phyloP scores from a whole-genome alignment of 495 filamentous ascomycete genomes.

The Astrothelium macrocarpum region DNA sequence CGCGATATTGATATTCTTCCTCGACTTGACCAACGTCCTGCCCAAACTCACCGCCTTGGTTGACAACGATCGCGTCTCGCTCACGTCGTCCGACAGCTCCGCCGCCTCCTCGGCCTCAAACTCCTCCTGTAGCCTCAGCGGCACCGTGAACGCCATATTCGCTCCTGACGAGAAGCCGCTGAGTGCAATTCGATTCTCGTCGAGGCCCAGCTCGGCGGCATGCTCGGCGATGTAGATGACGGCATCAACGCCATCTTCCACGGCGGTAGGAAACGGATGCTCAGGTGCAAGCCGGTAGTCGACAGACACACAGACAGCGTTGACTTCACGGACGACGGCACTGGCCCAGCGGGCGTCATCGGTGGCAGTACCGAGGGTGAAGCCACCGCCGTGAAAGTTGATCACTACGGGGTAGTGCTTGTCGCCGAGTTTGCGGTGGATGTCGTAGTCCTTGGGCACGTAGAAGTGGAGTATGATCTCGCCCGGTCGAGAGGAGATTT shows the following conservation, averaged over 20 bases:
- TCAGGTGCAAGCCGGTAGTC: slow-evolving; percentile 37
- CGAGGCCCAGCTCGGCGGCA: slow-evolving; percentile 41
- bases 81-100: background rate
- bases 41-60: slow-evolving; percentile 2
- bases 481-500: slow-evolving; percentile 45
- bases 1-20: slow-evolving; percentile 36
- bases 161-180: slow-evolving; percentile 84
- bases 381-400: slow-evolving; percentile 40
- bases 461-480: slow-evolving; percentile 71
- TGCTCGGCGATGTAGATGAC: slow-evolving; percentile 32
- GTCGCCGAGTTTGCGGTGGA: slow-evolving; percentile 32
- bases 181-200: slow-evolving; percentile 55
- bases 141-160: slow-evolving; percentile 75
- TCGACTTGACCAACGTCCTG: background rate
- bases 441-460: slow-evolving; percentile 53
- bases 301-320: slow-evolving; percentile 35
- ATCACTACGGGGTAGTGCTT: slow-evolving; percentile 32
- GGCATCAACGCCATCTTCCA: slow-evolving; percentile 38
- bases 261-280: slow-evolving; percentile 36
- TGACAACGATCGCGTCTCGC: background rate
- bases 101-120: slow-evolving; percentile 6
- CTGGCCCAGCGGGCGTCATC: slow-evolving; percentile 36
- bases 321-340: slow-evolving; percentile 29
- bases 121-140: slow-evolving; percentile 52
- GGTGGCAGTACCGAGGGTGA: slow-evolving; percentile 31